Evolutionary conservation across 2,329 filamentous ascomycete genomes (phyloP).

Genomic region (Diaporthe longicolla): DNA sequence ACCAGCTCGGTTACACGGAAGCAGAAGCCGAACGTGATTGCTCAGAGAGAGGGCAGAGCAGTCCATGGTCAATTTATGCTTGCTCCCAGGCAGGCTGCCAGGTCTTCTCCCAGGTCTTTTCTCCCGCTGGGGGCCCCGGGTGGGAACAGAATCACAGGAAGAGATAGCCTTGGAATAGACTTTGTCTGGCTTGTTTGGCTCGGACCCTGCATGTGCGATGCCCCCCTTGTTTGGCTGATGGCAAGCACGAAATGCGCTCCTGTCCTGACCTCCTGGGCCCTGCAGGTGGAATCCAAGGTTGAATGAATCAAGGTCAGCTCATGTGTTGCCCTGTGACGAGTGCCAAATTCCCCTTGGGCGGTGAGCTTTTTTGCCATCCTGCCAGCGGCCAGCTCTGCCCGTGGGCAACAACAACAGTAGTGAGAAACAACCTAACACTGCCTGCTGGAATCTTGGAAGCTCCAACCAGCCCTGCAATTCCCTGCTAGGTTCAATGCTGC

Average conservation of each 20-base stretch:
- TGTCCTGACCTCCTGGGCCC: slow-evolving; percentile 1
- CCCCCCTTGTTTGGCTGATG: neutral
- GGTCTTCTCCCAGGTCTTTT: neutral
- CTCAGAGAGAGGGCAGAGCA: neutral
- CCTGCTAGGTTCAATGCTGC: slow-evolving; percentile 15
- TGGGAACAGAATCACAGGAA: neutral
- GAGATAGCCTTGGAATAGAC: slow-evolving; percentile 8
- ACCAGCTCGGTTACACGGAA: slow-evolving; percentile 30
- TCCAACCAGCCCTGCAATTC: neutral
- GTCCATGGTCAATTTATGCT: slow-evolving; percentile 27
- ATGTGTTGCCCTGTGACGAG: neutral
- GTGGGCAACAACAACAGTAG: neutral
- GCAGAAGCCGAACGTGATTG: slow-evolving; percentile 19
- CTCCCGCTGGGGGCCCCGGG: neutral
- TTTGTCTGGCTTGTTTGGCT: slow-evolving; percentile 16
- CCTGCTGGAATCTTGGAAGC: slow-evolving; percentile 22
- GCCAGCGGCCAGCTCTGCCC: too few species aligned
- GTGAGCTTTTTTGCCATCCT: neutral
- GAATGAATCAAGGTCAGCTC: neutral
- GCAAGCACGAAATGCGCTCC: neutral
- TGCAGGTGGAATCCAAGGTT: neutral
- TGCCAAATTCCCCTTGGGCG: too few species aligned
- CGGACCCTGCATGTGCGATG: slow-evolving; percentile 19
- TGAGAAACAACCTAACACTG: too few species aligned
- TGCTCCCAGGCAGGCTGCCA: neutral